Conservation (phyloP, 805 yeast species). For the Schizosaccharomyces lindneri region DNA sequence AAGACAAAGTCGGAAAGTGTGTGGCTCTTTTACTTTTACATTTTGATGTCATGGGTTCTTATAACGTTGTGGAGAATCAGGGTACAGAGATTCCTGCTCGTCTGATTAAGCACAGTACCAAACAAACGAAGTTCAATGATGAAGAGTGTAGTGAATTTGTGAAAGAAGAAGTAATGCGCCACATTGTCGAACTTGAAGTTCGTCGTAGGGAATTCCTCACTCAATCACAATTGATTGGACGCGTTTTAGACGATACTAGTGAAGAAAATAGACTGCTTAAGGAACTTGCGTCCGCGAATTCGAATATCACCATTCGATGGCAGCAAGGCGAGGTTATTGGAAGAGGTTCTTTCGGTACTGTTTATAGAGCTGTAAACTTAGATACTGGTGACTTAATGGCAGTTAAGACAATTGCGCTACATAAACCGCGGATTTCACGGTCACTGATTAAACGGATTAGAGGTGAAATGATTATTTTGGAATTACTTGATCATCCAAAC, state of each 20-base stretch:
- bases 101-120: slow-evolving; percentile 19
- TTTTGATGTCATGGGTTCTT: slow-evolving; percentile 94
- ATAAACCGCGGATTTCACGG: slow-evolving; percentile 63
- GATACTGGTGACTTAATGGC: slow-evolving; percentile 95
- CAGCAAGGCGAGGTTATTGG: slow-evolving; percentile 86
- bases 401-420: slow-evolving; percentile 81
- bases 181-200: slow-evolving; percentile 38
- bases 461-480: slow-evolving; percentile 90
- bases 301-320: slow-evolving; percentile 86
- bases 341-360: slow-evolving; percentile 88
- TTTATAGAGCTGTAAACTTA: slow-evolving; percentile 70
- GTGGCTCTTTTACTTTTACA: slow-evolving; percentile 83
- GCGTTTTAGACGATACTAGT: slow-evolving; percentile 69
- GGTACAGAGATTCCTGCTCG: slow-evolving; percentile 32
- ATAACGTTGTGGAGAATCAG: slow-evolving; percentile 14
- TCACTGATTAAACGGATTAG: slow-evolving; percentile 69
- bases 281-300: slow-evolving; percentile 65
- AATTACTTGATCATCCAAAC: slow-evolving; percentile 86
- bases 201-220: slow-evolving; percentile 21
- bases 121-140: slow-evolving; percentile 12
- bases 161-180: slow-evolving; percentile 41
- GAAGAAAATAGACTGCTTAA: slow-evolving; percentile 70
- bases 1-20: slow-evolving; percentile 74
- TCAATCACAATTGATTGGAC: slow-evolving; percentile 41
- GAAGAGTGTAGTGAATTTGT: slow-evolving; percentile 31